Evolutionary conservation across 352 stramenopile species (phyloP), one percentile per base, ranked within the genome.

Genomic region (Pythium aquatile): DNA sequence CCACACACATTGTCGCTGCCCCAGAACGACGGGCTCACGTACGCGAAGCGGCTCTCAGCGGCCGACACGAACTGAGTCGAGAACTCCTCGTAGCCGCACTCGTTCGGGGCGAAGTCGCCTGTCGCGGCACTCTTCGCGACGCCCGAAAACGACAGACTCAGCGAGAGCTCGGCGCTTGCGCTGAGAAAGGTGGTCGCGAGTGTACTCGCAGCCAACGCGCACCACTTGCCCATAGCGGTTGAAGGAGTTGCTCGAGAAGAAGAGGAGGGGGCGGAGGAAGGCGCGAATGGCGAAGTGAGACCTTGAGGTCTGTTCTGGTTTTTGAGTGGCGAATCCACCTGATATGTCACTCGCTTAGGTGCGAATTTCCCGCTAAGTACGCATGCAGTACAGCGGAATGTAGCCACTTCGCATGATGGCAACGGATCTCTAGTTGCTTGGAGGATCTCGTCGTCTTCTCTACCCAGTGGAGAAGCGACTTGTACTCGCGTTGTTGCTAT

Each of bases 1-100:
- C 65, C 65, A 26, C 65, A 72, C 13, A 67, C 30, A 24, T 55
- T 29, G 8, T 52, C 47, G 53, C 30, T 47, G 11, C 63, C 40
- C 53, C 54, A 67, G 35, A 57, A 37, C 33, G 65, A 29, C 37
- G 49, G 24, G 13, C 51, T 72, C 52, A 72, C 58, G 37, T 64
- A 72, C 9, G 65, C 65, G n/a, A 72, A 72, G 58, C 59, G 65
- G 65, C 65, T 72, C 55, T 72, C 65, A 35, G 52, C 65, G 28
- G 65, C 65, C 26, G 65, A 67, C 26, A 72, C 54, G 28, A 67
- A 64, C 47, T 67, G 44, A 10, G 33, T 52, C 53, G 58, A 72
- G 55, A 72, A 64, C 54, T 72, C 59, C 32, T 72, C 59, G 54
- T 72, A 72, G 11, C n/a, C 55, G 56, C 66, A 72, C 10, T 29